These are phyloP conservation scores for Knufia petricola DNA, from an alignment of 2,329 filamentous ascomycete species.

Conservation along the genomic window DNA sequence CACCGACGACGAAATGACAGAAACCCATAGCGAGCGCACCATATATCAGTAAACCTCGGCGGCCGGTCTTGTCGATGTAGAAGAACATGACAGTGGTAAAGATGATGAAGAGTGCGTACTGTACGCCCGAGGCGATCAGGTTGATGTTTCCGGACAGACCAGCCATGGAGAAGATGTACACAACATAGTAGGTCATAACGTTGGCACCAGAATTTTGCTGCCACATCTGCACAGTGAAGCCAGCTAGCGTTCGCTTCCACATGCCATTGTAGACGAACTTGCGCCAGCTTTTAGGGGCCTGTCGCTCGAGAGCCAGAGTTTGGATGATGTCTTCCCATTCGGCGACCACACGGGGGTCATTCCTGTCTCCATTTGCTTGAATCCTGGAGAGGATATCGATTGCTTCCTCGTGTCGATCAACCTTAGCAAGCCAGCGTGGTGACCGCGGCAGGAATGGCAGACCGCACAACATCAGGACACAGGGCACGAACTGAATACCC, in stretches of 20 bases:
- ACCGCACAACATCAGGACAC: slow-evolving; percentile 25
- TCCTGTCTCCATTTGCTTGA: slow-evolving; percentile 29
- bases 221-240: slow-evolving; percentile 49
- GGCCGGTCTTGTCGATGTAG: slow-evolving; percentile 40
- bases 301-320: slow-evolving; percentile 32
- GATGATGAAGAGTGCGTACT: slow-evolving; percentile 28
- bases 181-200: slow-evolving; percentile 26
- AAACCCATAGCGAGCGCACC: slow-evolving; percentile 38
- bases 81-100: slow-evolving; percentile 30
- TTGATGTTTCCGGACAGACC: slow-evolving; percentile 28
- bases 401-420: slow-evolving; percentile 25
- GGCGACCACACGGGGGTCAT: slow-evolving; percentile 23
- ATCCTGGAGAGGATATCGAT: slow-evolving; percentile 26
- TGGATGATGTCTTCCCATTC: slow-evolving; percentile 21
- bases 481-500: slow-evolving; percentile 27
- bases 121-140: slow-evolving; percentile 25
- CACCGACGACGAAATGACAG: slow-evolving; percentile 41
- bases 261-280: slow-evolving; percentile 45
- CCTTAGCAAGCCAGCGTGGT: slow-evolving; percentile 29
- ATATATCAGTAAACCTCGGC: slow-evolving; percentile 37
- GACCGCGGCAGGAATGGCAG: slow-evolving; percentile 37
- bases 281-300: slow-evolving; percentile 31
- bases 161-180: slow-evolving; percentile 32
- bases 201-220: slow-evolving; percentile 39
- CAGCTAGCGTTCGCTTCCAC: slow-evolving; percentile 46